These are phyloP conservation scores for Boletus vinaceobasis DNA, from an alignment of 768 basidiomycete species.

Conservation along the genomic window DNA sequence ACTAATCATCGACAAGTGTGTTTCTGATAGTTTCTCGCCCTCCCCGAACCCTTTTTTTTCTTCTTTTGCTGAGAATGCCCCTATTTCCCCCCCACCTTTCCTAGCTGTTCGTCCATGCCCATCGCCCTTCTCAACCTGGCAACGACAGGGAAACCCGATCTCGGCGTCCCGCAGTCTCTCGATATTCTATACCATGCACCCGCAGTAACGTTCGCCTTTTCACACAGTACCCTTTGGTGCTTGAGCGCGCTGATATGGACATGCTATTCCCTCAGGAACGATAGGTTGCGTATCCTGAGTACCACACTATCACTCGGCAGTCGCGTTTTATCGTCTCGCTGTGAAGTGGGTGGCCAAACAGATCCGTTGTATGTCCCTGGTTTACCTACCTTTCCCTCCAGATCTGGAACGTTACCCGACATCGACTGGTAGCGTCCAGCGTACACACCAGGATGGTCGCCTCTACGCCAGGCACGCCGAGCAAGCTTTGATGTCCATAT, in stretches of 20 bases:
- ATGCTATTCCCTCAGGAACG: constrained; percentile 35
- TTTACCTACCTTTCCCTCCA: constrained; percentile 15
- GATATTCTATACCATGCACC: constrained; percentile 56
- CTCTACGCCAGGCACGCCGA: constrained; percentile 22
- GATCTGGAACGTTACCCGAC: constrained; percentile 57
- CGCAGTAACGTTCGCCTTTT: constrained; percentile 38
- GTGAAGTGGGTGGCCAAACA: constrained; percentile 38
- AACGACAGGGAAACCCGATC: constrained; percentile 24
- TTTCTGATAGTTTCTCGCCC: not conserved
- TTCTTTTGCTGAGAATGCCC: not conserved
- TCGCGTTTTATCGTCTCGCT: constrained; percentile 45
- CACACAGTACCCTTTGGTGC: not conserved
- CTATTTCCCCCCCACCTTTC: not conserved
- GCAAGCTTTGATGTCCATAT: constrained; percentile 15
- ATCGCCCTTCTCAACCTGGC: constrained; percentile 35
- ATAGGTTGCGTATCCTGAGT: constrained; percentile 48
- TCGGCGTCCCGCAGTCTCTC: constrained; percentile 48
- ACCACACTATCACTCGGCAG: constrained; percentile 50
- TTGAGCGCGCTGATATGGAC: not conserved
- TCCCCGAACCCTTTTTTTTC: not conserved
- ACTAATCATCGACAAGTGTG: constrained; percentile 51
- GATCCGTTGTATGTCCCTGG: not conserved
- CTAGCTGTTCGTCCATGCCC: constrained; percentile 50
- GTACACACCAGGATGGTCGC: constrained; percentile 52
- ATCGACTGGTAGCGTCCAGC: constrained; percentile 52